These are phyloP conservation scores for Debaryomyces sp. DNA, from an alignment of 1,139 yeast species.

Conservation along the genomic window DNA sequence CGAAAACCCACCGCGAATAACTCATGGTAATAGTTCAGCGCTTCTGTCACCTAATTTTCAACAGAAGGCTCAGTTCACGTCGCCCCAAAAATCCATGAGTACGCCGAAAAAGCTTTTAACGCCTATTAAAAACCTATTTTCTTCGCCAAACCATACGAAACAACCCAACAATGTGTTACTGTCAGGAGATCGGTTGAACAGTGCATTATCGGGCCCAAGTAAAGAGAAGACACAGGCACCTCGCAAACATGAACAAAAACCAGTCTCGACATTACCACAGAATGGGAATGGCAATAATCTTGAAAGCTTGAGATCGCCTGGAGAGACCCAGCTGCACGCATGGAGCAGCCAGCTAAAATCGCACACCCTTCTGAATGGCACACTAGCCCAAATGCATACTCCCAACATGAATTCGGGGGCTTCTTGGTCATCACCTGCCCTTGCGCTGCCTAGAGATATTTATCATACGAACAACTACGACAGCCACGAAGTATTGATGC, in stretches of 20 bases:
- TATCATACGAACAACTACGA: background rate
- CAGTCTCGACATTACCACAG: background rate
- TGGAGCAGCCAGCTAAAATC: constrained; percentile 1
- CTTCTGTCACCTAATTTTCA: constrained; percentile 25
- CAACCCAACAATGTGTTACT: constrained; percentile 2
- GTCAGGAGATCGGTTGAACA: constrained; percentile 9
- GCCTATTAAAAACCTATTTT: constrained; percentile 46
- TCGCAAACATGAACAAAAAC: background rate
- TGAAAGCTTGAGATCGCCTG: background rate
- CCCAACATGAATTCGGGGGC: background rate
- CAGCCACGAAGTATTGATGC: background rate
- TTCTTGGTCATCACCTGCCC: background rate
- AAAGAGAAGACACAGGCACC: background rate
- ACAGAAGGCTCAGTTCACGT: constrained; percentile 26
- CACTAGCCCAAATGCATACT: background rate
- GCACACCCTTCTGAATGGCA: background rate
- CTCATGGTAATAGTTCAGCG: constrained; percentile 18
- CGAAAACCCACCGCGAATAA: constrained; percentile 10
- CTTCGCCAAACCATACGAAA: constrained; percentile 21
- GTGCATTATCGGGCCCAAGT: constrained; percentile 1
- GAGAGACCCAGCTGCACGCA: background rate
- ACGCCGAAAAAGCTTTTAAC: constrained; percentile 48
- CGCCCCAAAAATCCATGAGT: constrained; percentile 28
- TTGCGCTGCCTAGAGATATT: background rate
- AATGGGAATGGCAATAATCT: background rate